Percentiles rank a stretch among this genome's conserved stretches.
Evolutionary conservation across 2,329 filamentous ascomycete genomes (phyloP).

Genomic region (Cercospora berteroae): DNA sequence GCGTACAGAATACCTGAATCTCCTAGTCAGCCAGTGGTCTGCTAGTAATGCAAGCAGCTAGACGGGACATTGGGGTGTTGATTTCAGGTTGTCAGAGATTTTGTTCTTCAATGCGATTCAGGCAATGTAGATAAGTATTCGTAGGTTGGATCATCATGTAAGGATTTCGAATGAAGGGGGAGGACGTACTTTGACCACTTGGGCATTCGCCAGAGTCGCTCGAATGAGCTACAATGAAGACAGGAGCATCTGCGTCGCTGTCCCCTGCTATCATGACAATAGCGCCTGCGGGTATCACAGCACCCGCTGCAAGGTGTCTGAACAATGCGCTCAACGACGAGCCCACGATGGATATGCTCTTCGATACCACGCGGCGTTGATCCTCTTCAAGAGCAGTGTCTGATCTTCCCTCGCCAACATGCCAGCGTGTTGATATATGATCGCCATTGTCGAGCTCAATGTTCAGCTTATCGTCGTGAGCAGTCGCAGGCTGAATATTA

Average conservation of each 20-base stretch:
- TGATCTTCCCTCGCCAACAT: conserved; percentile 32
- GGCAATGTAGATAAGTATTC: conserved; percentile 99
- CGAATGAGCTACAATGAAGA: conserved; percentile 71
- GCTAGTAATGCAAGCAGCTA: background rate
- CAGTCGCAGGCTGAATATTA: conserved; percentile 24
- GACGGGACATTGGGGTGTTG: background rate
- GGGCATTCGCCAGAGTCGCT: conserved; percentile 93
- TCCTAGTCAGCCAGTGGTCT: background rate
- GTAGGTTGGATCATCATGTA: conserved; percentile 75
- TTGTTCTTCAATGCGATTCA: conserved; percentile 86
- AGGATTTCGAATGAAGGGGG: conserved; percentile 16
- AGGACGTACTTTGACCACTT: conserved; percentile 77
- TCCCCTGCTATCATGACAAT: conserved; percentile 63
- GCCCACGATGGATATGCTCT: conserved; percentile 63
- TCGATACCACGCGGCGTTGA: conserved; percentile 11
- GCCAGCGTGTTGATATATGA: conserved; percentile 32
- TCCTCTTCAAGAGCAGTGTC: background rate
- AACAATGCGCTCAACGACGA: conserved; percentile 67
- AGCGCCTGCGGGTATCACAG: conserved; percentile 70
- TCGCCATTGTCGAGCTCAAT: conserved; percentile 34
- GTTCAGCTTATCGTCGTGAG: conserved; percentile 20
- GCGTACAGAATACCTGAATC: conserved; percentile 58
- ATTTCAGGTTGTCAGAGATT: conserved; percentile 87
- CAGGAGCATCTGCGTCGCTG: conserved; percentile 46
- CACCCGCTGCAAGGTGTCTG: conserved; percentile 67